Conservation (phyloP, 352 stramenopile species). For the Phytophthora foliorum region DNA sequence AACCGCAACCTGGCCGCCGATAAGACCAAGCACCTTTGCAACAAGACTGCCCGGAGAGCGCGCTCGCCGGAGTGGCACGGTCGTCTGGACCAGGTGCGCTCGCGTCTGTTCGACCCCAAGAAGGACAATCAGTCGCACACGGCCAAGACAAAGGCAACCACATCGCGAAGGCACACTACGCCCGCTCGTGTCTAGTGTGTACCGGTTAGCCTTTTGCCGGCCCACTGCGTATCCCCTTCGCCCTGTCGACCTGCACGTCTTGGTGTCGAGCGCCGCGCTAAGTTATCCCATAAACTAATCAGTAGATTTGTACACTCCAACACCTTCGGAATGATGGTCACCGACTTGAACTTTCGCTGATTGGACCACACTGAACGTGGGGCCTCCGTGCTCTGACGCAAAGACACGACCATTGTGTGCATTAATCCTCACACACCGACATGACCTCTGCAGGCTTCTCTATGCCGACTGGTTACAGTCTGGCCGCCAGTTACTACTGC, state of each 20-base stretch:
- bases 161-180: conserved; percentile 15
- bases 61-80: conserved; percentile 24
- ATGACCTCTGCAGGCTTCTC: conserved; percentile 24
- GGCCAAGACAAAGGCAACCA: conserved; percentile 9
- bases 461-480: conserved; percentile 32
- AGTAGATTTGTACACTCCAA: conserved; percentile 14
- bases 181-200: conserved; percentile 8
- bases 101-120: conserved; percentile 27
- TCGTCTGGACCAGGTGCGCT: conserved; percentile 28
- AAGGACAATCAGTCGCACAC: conserved; percentile 6
- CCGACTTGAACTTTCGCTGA: conserved; percentile 26
- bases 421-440: conserved; percentile 2
- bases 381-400: conserved; percentile 14
- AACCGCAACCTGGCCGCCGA: conserved; percentile 27
- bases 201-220: neutral
- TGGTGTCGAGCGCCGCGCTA: conserved; percentile 19
- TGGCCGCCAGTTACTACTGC: conserved; percentile 44
- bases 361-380: conserved; percentile 30
- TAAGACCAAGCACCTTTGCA: conserved; percentile 17
- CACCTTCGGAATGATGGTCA: conserved; percentile 26
- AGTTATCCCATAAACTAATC: conserved; percentile 28
- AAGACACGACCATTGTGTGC: conserved; percentile 13
- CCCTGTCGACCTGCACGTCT: conserved; percentile 3
- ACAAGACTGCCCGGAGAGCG: conserved; percentile 14
- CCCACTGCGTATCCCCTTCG: neutral